Evolutionary conservation across 2,329 filamentous ascomycete species (phyloP).

Genomic region (Orbilia blumenaviensis): DNA sequence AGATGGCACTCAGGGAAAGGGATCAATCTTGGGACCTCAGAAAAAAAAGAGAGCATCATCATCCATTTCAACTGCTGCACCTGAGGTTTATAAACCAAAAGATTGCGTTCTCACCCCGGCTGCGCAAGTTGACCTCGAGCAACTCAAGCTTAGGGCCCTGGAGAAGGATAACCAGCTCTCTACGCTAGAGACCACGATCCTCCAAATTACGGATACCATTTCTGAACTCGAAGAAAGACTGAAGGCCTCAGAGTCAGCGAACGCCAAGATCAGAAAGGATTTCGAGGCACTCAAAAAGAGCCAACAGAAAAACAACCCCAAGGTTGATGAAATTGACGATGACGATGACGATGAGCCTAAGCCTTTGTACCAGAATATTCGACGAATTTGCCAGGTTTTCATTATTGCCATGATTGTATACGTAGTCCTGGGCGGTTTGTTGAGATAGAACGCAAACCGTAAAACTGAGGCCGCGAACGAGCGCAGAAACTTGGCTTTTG

Average conservation of each 20-base stretch:
- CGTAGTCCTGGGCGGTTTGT: neutral
- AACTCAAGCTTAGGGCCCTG: neutral
- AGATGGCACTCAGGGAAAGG: neutral
- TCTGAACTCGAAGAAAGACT: neutral
- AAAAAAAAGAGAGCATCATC: neutral
- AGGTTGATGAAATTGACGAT: neutral
- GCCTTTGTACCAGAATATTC: neutral
- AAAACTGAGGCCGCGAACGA: neutral
- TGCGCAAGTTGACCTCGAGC: neutral
- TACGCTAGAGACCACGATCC: neutral
- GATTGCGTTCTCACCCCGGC: neutral
- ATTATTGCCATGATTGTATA: neutral
- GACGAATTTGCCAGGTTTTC: neutral
- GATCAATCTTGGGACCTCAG: neutral
- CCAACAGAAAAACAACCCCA: neutral
- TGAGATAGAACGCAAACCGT: neutral
- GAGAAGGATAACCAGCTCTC: neutral
- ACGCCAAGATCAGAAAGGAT: neutral
- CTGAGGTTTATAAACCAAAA: neutral
- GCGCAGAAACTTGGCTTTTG: neutral
- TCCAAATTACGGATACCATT: neutral
- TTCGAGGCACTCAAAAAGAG: neutral
- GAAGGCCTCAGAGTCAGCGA: neutral
- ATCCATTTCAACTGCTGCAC: neutral
- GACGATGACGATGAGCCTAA: neutral